Evolutionary conservation across 2,329 filamentous ascomycete species (phyloP).

Genomic region (Sarocladium strictum): DNA sequence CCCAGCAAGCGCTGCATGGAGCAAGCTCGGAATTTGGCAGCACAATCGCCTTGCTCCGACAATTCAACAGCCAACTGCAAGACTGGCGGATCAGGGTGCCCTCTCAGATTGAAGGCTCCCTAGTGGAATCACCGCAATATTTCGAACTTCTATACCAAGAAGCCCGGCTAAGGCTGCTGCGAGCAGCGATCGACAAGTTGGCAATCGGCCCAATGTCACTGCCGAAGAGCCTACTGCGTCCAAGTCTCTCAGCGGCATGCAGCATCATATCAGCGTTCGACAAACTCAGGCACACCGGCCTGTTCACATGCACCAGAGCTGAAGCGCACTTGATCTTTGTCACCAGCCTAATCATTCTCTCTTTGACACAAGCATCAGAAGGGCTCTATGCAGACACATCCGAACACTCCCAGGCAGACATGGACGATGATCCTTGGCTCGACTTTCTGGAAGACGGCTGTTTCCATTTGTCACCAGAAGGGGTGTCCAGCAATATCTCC

Average conservation of each 20-base stretch:
- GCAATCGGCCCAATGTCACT: neutral
- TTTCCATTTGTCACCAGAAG: neutral
- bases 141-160: constrained; percentile 11
- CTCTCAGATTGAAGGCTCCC: neutral
- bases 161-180: constrained; percentile 3
- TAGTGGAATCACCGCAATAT: constrained; percentile 3
- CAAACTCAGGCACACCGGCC: neutral
- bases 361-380: neutral
- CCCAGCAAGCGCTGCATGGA: neutral
- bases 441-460: neutral
- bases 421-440: neutral
- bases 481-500: neutral
- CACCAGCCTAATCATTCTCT: constrained; percentile 8
- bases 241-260: constrained; percentile 8
- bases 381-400: neutral
- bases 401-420: neutral
- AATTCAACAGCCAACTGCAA: constrained; percentile 1
- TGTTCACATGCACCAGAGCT: constrained; percentile 7
- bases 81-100: constrained; percentile 9
- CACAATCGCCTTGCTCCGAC: neutral
- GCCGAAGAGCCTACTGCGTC: neutral
- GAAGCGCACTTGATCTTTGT: constrained; percentile 11
- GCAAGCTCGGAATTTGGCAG: neutral
- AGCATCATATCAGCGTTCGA: constrained; percentile 10
- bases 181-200: constrained; percentile 9